Evolutionary conservation across 345 rosid genomes (phyloP).

Genomic region (Citrus sp.): DNA sequence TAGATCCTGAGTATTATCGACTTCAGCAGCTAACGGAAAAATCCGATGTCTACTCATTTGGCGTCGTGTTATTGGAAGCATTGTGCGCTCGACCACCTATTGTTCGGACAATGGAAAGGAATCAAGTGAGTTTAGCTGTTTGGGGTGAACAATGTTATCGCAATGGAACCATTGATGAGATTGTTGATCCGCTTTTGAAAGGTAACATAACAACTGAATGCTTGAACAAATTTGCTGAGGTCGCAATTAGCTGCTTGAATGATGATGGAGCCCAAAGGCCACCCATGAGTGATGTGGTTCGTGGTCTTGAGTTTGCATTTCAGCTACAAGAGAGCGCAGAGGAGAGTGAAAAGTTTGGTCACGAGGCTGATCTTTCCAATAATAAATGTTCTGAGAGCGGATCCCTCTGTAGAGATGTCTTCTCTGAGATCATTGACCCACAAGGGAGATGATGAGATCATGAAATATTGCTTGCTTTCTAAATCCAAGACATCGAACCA

Average conservation of each 20-base stretch:
- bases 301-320: conserved; percentile 24
- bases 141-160: conserved; percentile 36
- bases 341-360: not conserved
- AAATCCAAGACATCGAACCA: too few species aligned
- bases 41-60: conserved; percentile 72
- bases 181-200: conserved; percentile 38
- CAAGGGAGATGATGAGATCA: too few species aligned
- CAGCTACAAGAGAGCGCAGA: conserved; percentile 23
- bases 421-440: too few species aligned
- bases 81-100: conserved; percentile 43
- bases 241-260: conserved; percentile 20
- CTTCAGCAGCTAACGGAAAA: conserved; percentile 53
- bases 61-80: conserved; percentile 55
- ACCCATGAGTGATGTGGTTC: conserved; percentile 17
- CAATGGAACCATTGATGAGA: conserved; percentile 27
- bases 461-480: too few species aligned
- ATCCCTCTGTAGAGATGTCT: too few species aligned
- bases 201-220: conserved; percentile 28
- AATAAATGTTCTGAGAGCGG: too few species aligned
- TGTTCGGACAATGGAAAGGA: conserved; percentile 16
- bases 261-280: conserved; percentile 21
- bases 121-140: conserved; percentile 32
- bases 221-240: conserved; percentile 40
- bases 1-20: conserved; percentile 64
- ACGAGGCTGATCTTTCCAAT: too few species aligned